Evolutionary conservation across 2,329 filamentous ascomycete species (phyloP).

Genomic region (Rhynchosporium graminicola): DNA sequence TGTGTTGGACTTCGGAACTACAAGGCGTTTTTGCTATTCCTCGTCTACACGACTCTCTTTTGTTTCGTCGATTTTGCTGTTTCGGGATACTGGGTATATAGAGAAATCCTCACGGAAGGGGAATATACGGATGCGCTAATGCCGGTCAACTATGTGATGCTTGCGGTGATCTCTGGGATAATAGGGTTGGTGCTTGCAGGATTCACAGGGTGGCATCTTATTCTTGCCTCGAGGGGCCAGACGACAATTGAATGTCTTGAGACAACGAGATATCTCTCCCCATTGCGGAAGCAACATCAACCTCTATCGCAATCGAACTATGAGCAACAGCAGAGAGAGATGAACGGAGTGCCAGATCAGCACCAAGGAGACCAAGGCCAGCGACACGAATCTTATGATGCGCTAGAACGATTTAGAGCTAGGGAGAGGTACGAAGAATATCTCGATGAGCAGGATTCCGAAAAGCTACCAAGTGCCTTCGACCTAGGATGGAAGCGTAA

Average conservation of each 20-base stretch:
- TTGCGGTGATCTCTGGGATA: slow-evolving; percentile 84
- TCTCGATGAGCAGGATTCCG: slow-evolving; percentile 84
- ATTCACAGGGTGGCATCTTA: slow-evolving; percentile 91
- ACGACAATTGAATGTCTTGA: slow-evolving; percentile 97
- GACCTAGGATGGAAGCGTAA: slow-evolving; percentile 85
- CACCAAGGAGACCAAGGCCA: slow-evolving; percentile 17
- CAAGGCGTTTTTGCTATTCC: slow-evolving; percentile 90
- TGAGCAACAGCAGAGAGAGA: slow-evolving; percentile 75
- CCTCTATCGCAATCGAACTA: slow-evolving; percentile 50
- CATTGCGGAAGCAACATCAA: slow-evolving; percentile 70
- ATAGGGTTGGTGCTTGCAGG: slow-evolving; percentile 86
- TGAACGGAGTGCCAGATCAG: slow-evolving; percentile 41
- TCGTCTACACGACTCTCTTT: slow-evolving; percentile 86
- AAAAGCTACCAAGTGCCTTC: slow-evolving; percentile 89
- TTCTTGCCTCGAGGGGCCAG: slow-evolving; percentile 74
- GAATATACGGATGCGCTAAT: slow-evolving; percentile 74
- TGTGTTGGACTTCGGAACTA: slow-evolving; percentile 94
- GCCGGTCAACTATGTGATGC: slow-evolving; percentile 87
- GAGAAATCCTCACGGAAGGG: slow-evolving; percentile 71
- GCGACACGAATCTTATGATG: slow-evolving; percentile 44
- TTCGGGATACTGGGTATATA: slow-evolving; percentile 79
- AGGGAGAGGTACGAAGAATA: slow-evolving; percentile 74
- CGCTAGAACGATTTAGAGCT: slow-evolving; percentile 63
- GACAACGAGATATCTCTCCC: slow-evolving; percentile 90
- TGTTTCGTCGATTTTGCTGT: slow-evolving; percentile 80